These are phyloP conservation scores for Somion occarium DNA, from an alignment of 1,284 basidiomycete genomes.

Conservation along the genomic window DNA sequence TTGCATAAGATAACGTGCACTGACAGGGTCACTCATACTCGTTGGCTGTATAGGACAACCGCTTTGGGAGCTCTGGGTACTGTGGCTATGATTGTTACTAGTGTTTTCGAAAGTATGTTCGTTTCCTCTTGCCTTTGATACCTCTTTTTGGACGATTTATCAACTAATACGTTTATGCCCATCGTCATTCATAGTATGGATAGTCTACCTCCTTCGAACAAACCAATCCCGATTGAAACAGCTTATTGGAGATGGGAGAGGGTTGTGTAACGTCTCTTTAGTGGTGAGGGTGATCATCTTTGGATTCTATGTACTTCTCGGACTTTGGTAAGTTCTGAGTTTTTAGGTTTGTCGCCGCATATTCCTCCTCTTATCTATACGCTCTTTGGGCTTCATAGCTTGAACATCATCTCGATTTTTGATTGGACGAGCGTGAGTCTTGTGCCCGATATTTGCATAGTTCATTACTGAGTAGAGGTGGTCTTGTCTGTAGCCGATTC, in stretches of 20 bases:
- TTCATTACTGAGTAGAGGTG: neutral
- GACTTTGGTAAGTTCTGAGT: slow-evolving; percentile 15
- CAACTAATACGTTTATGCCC: neutral
- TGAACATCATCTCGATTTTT: slow-evolving; percentile 10
- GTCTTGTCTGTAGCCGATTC: slow-evolving; percentile 10
- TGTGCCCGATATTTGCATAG: neutral
- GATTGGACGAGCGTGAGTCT: slow-evolving; percentile 15
- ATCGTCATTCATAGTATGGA: slow-evolving; percentile 13
- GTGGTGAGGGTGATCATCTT: slow-evolving; percentile 13
- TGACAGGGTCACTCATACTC: no score
- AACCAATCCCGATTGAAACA: slow-evolving; percentile 10
- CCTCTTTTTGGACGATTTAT: no score
- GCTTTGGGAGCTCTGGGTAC: slow-evolving; percentile 11
- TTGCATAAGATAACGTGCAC: neutral
- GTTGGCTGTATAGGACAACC: slow-evolving; percentile 6
- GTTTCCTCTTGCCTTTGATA: neutral
- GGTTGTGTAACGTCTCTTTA: slow-evolving; percentile 10
- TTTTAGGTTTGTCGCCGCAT: slow-evolving; percentile 11
- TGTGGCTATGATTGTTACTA: slow-evolving; percentile 8
- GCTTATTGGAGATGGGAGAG: slow-evolving; percentile 9
- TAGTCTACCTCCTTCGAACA: slow-evolving; percentile 8
- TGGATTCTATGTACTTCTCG: slow-evolving; percentile 14
- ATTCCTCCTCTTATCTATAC: neutral
- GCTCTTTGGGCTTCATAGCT: neutral
- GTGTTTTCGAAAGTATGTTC: slow-evolving; percentile 14